Conservation (phyloP, 805 yeast species). For the Sugiyamaella boreocaroliniensis region DNA sequence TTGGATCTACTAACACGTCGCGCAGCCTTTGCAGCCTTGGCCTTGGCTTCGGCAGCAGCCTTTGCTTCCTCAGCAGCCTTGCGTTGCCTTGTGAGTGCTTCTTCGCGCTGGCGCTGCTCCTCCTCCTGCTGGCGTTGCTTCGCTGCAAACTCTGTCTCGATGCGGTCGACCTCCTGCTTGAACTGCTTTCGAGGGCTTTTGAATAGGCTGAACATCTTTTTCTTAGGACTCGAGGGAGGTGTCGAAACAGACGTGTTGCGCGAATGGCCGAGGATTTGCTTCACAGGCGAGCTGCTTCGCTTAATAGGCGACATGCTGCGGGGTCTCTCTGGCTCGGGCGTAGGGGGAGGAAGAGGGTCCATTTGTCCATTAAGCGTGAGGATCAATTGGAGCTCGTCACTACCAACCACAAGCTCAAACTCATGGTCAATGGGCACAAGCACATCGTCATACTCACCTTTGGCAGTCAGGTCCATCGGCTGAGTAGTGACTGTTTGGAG, state of each 20-base stretch:
- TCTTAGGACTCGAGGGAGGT: conserved; percentile 14
- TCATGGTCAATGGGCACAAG: conserved; percentile 51
- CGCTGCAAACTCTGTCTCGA: neutral
- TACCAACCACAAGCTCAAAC: conserved; percentile 65
- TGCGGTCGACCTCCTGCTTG: neutral
- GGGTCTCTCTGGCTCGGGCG: neutral
- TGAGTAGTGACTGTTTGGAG: conserved; percentile 68
- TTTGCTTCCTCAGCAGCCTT: neutral
- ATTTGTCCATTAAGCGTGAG: conserved; percentile 58
- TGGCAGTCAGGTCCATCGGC: conserved; percentile 25
- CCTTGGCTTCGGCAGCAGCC: neutral
- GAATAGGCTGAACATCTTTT: conserved; percentile 16
- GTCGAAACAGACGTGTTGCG: conserved; percentile 2
- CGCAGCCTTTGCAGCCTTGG: no score
- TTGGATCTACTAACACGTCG: neutral
- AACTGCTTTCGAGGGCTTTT: conserved; percentile 14
- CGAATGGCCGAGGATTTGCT: neutral
- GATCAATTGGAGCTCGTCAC: conserved; percentile 50
- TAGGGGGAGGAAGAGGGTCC: conserved; percentile 11
- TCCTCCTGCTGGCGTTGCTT: conserved; percentile 3
- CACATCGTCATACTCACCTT: conserved; percentile 20
- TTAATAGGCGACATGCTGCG: neutral
- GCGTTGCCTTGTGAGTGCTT: neutral
- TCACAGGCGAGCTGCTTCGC: neutral
- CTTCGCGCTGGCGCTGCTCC: neutral